These are phyloP conservation scores for Spergularia bocconei DNA, from an alignment of 148 eudicot species.

Conservation along the genomic window DNA sequence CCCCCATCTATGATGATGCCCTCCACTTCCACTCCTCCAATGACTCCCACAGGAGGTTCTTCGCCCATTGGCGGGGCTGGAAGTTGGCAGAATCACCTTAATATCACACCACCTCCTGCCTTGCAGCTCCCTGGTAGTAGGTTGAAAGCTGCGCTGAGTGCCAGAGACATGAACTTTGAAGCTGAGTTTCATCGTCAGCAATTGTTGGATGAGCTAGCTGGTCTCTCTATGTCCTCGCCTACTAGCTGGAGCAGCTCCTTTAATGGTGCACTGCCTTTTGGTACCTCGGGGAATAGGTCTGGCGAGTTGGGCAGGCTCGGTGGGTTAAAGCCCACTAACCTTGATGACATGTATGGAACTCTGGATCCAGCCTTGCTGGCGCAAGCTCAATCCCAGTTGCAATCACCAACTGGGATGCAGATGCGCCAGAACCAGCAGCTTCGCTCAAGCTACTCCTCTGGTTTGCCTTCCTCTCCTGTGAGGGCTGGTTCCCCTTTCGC, in stretches of 20 bases:
- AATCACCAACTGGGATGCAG: conserved; percentile 45
- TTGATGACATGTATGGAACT: conserved; percentile 52
- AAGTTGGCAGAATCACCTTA: conserved; percentile 58
- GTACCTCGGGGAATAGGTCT: conserved; percentile 20
- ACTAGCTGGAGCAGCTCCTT: conserved; percentile 36
- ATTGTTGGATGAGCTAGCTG: conserved; percentile 53
- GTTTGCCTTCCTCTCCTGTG: conserved; percentile 50
- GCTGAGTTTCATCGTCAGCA: conserved; percentile 53
- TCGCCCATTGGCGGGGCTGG: conserved; percentile 52
- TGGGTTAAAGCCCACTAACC: conserved; percentile 50
- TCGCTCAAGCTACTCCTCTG: conserved; percentile 55
- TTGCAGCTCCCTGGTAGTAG: conserved; percentile 70
- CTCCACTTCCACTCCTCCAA: conserved; percentile 56
- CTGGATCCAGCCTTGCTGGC: conserved; percentile 39
- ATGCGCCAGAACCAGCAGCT: conserved; percentile 56
- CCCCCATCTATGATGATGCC: conserved; percentile 58
- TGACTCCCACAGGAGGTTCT: conserved; percentile 56
- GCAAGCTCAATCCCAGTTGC: conserved; percentile 29
- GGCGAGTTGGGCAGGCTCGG: conserved; percentile 38
- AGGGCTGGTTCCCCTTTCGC: conserved; percentile 51
- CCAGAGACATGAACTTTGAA: conserved; percentile 54
- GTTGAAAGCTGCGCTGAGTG: conserved; percentile 48
- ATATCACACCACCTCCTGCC: conserved; percentile 57
- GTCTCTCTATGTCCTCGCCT: conserved; percentile 54
- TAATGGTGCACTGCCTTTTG: no score